Evolutionary conservation across 129 eudicot genomes (phyloP), one percentile per base, ranked within the genome.

Genomic region (Centrapalus pauciflorus): DNA sequence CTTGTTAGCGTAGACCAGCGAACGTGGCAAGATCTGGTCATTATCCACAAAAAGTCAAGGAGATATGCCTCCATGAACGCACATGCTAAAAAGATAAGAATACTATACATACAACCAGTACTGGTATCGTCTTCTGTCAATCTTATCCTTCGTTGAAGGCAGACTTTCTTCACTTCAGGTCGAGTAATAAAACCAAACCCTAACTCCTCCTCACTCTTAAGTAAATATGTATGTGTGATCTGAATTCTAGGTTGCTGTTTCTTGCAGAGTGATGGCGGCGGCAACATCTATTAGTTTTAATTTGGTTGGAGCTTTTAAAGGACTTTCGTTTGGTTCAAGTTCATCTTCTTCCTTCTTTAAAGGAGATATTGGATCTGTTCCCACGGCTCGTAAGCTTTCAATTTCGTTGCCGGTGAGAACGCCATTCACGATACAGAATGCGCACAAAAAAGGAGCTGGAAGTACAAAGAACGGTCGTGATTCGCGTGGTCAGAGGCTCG

Each of bases 381-480:
- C 74, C 24, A 55, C 66, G 0, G 81, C 71, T 12, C 75, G 77
- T 46, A 74, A 46, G 66, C 26, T 71, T 24, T 67, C 88, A 0
- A 55, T 76, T 7, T 61, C 82, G 14, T 57, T 80, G 21, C 87
- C 93, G 45, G 32, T 83, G 64, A 81, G 67, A 67, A 38, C 60
- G 33, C 90, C 89, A 24, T 51, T 93, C 43, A 86, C 89, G 27
- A 93, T 93, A 50, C 87, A 77, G 76, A 77, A 81, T 55, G 98
- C 98, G 67, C 98, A 93, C 71, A 93, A 93, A 76, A 93, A 93
- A 70, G 98, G 98, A 67, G 98, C 98, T 41, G 98, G 98, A 33
- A 93, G 98, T 77, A 93, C 98, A 0, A 93, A 93, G 75, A 93
- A 93, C 54, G 98, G 98, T 2, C 90, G 98, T 41, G 98, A 93